Base-by-base conservation (phyloP, 2,329 filamentous ascomycete genomes). In the Aspergillus cejpii region DNA sequence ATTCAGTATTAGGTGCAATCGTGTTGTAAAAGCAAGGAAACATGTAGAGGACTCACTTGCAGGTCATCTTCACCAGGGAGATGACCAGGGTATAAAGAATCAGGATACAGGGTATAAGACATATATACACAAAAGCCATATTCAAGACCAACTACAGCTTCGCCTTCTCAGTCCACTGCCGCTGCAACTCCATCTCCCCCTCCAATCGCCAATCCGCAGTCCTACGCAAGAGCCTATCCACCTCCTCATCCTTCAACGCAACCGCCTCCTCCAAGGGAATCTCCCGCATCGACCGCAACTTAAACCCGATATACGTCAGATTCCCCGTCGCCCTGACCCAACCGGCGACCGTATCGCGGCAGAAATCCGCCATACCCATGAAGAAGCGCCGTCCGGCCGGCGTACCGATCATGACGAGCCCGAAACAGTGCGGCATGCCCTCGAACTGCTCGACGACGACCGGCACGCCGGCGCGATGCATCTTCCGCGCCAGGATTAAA, bases 351-450 rank as follows among this genome's bases (percentile, higher is more conserved):
- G 61, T 65, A 48, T 66, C 59, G 0, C 54, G 56, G 39, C 64
- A 66, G 43, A 87, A 88, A 1, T 61, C 64, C 0, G 76, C 66
- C 76, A 80, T 80, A 2, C 69, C 67, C 11, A 72, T 62, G 45
- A 79, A 75, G 55, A 79, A 84, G 38, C 75, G 71, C 52, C 59
- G 66, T 2, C 75, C 67, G 23, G 66, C 72, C 1, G 70, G 59
- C 2, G 74, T 60, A 3, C 66, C 64, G 1, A 72, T 64, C 44
- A 87, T 65, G 1, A 86, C 51, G 50, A 80, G 56, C 0, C 76
- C 78, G 59, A 87, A 71, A 39, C 69, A 71, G 47, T 73, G 70
- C 7, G 70, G 70, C 65, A 71, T 70, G 7, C 69, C 70, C 46
- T 73, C 70, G 39, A 67, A 71, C 37, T 66, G 64, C 37, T 71